Evolutionary conservation across 192 early-diverging fungal species (phyloP), one percentile per base, ranked within the genome.

Genomic region (Funneliformis geosporum): DNA sequence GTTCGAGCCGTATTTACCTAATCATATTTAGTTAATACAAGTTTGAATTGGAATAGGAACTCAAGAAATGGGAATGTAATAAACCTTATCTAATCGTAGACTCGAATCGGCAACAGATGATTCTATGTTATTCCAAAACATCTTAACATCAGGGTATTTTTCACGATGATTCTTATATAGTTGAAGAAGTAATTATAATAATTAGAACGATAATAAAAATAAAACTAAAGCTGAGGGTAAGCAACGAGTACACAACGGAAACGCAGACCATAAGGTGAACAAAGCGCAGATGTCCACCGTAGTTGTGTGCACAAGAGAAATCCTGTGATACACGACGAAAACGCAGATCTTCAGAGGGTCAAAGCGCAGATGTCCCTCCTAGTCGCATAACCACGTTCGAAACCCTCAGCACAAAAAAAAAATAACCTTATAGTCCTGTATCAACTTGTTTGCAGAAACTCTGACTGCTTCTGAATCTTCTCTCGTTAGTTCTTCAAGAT

Each of bases 221-320:
- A 69, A 69, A 69, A 69, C 39, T 33, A 33, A 33, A 33, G 33
- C 33, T 33, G 33, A 33, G 8, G 67, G 67, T 38, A 39, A 23
- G 23, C 60, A 27, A 62, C 23, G 60, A n/a, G 23, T n/a, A 69
- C 67, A 42, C 67, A 69, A 69, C 33, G 10, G 67, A 69, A 67
- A 67, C 65, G 65, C 65, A 67, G 65, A 67, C 65, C 65, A 28
- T 67, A 67, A 67, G 65, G 64, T 66, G 64, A 18, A 65, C 16
- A 65, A 60, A 65, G 25, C 62, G 62, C 62, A 38, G 33, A 67
- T 67, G 7, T 39, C 5, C 38, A 67, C 65, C 27, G 65, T 67
- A 67, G 65, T 27, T 67, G 65, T 27, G 27, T 67, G 65, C 65
- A 67, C 65, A 67, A 67, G 65, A 28, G 6, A 66, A 5, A 66